Conservation (phyloP, 345 rosid species). For the Reutealis trisperma region DNA sequence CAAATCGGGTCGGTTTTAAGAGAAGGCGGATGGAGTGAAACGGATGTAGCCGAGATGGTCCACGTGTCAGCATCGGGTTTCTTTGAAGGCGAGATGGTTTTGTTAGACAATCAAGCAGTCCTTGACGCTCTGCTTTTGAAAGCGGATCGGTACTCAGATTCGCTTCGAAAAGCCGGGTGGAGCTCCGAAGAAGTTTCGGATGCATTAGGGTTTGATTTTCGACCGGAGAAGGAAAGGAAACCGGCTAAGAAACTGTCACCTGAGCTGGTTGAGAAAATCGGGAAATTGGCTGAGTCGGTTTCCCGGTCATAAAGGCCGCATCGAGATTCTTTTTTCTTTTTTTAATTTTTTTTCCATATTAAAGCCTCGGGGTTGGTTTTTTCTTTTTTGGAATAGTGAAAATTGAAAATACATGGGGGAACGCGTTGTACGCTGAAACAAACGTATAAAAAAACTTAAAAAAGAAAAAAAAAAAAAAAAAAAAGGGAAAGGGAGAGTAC, state of each 20-base stretch:
- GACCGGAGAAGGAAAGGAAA: constrained; percentile 74
- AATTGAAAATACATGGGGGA: constrained; percentile 33
- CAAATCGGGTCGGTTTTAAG: constrained; percentile 80
- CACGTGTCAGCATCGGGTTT: constrained; percentile 86
- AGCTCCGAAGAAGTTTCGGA: constrained; percentile 96
- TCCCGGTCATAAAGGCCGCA: constrained; percentile 52
- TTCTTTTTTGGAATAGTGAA: constrained; percentile 20
- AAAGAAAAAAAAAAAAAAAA: not conserved
- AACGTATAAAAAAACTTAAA: constrained; percentile 14
- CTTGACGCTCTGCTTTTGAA: constrained; percentile 77
- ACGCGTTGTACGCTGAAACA: constrained; percentile 43
- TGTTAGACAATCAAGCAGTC: constrained; percentile 76
- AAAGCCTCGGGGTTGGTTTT: constrained; percentile 19
- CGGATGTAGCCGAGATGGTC: constrained; percentile 72
- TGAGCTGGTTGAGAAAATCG: constrained; percentile 65
- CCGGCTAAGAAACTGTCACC: constrained; percentile 74
- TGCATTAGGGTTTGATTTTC: constrained; percentile 77
- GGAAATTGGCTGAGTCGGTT: constrained; percentile 81
- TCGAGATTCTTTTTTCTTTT: not conserved
- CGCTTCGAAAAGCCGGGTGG: constrained; percentile 93
- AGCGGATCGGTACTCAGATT: constrained; percentile 86
- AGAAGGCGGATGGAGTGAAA: constrained; percentile 88
- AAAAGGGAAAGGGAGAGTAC: not conserved
- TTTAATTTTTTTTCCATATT: not conserved
- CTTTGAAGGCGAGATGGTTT: constrained; percentile 74